Percentiles rank a stretch among this genome's conserved stretches.
Evolutionary conservation across 352 stramenopile species (phyloP).

Genomic region (Phytophthora crassamura): DNA sequence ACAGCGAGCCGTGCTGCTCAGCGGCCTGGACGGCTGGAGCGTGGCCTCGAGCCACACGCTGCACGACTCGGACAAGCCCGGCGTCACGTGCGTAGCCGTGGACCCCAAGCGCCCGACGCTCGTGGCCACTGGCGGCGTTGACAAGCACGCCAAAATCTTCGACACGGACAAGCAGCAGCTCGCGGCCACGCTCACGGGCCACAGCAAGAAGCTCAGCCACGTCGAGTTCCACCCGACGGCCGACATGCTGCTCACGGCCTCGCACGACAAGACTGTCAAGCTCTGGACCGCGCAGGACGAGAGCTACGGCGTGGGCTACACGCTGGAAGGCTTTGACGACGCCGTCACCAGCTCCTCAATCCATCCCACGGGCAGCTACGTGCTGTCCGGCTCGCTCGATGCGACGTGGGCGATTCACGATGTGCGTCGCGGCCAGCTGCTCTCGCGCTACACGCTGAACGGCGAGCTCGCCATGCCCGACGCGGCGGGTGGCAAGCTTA

Average conservation of each 20-base stretch:
- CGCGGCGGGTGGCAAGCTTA: conserved; percentile 20
- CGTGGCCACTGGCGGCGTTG: conserved; percentile 80
- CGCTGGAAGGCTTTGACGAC: conserved; percentile 66
- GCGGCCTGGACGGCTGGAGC: conserved; percentile 38
- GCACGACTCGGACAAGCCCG: conserved; percentile 77
- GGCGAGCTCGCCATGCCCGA: conserved; percentile 47
- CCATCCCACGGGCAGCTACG: conserved; percentile 84
- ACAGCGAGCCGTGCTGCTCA: conserved; percentile 47
- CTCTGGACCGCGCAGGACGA: conserved; percentile 62
- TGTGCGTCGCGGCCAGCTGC: conserved; percentile 60
- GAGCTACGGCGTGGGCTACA: conserved; percentile 65
- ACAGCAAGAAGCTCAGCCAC: conserved; percentile 87
- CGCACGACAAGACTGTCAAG: conserved; percentile 86
- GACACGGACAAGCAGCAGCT: conserved; percentile 78
- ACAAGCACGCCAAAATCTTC: conserved; percentile 87
- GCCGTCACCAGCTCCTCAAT: conserved; percentile 72
- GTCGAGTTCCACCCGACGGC: conserved; percentile 78
- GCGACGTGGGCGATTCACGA: conserved; percentile 89
- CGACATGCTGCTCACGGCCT: conserved; percentile 73
- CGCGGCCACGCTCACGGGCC: conserved; percentile 73
- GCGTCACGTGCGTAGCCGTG: conserved; percentile 65
- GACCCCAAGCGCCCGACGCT: conserved; percentile 55
- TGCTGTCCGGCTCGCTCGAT: conserved; percentile 81
- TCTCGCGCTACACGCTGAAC: conserved; percentile 57
- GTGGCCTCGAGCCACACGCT: conserved; percentile 66